A percentile compares a stretch with the other conserved stretches of the same genome.
Evolutionary conservation across 1,284 basidiomycete genomes (phyloP).

Genomic region (Melampsora americana): DNA sequence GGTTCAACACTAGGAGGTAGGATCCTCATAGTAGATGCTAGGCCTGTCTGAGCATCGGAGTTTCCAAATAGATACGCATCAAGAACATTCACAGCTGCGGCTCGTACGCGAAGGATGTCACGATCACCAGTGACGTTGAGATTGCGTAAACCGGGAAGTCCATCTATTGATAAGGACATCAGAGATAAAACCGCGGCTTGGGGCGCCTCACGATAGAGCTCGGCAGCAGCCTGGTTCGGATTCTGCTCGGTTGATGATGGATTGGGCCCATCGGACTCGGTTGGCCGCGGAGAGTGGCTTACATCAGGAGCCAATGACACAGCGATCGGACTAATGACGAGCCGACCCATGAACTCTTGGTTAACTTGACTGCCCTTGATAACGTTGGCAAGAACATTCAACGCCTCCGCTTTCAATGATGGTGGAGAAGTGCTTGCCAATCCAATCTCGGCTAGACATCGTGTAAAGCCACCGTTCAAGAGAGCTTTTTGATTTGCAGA

Average conservation of each 20-base stretch:
- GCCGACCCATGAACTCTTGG: slow-evolving; percentile 58
- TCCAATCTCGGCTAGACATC: slow-evolving; percentile 80
- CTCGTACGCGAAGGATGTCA: slow-evolving; percentile 42
- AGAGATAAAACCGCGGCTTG: slow-evolving; percentile 56
- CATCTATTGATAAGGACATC: slow-evolving; percentile 53
- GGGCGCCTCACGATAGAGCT: slow-evolving; percentile 55
- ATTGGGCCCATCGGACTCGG: slow-evolving; percentile 52
- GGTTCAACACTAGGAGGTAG: slow-evolving; percentile 45
- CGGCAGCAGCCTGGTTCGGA: slow-evolving; percentile 28
- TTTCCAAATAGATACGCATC: slow-evolving; percentile 54
- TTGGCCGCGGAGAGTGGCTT: slow-evolving; percentile 53
- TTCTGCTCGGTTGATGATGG: slow-evolving; percentile 37
- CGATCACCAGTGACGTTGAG: slow-evolving; percentile 56
- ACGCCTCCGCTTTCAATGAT: slow-evolving; percentile 74
- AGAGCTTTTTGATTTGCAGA: slow-evolving; percentile 57
- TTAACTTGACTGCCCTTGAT: slow-evolving; percentile 57
- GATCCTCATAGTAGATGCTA: slow-evolving; percentile 60
- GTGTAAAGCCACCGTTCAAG: slow-evolving; percentile 64
- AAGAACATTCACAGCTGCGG: slow-evolving; percentile 44
- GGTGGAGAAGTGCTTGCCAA: slow-evolving; percentile 89
- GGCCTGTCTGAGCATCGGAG: slow-evolving; percentile 54
- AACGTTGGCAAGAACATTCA: slow-evolving; percentile 71
- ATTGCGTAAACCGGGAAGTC: slow-evolving; percentile 53
- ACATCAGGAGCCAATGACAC: slow-evolving; percentile 1
- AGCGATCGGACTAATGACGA: slow-evolving; percentile 54